Conservation (phyloP, 768 basidiomycete species). For the Russula virescens region DNA sequence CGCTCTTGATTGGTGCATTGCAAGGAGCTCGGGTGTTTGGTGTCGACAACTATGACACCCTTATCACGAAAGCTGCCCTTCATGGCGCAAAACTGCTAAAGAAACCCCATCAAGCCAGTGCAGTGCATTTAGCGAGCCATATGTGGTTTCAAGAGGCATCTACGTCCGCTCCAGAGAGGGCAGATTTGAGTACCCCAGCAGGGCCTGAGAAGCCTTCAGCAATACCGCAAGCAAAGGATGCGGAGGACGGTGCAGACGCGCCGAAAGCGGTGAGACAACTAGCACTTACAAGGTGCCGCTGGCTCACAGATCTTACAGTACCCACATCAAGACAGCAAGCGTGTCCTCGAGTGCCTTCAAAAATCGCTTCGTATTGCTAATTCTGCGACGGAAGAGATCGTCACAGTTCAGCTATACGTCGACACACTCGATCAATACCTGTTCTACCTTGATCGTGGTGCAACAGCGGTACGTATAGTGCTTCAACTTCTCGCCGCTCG, state of each 20-base stretch:
- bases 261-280: constrained; percentile 29
- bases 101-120: constrained; percentile 96
- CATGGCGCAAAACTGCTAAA: constrained; percentile 95
- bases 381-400: constrained; percentile 93
- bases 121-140: constrained; percentile 92
- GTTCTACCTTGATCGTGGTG: constrained; percentile 92
- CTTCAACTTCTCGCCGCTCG: background rate
- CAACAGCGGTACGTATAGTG: constrained; percentile 69
- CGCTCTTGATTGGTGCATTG: constrained; percentile 86
- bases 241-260: constrained; percentile 36
- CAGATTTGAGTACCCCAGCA: constrained; percentile 36
- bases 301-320: constrained; percentile 41
- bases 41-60: constrained; percentile 91
- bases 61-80: constrained; percentile 97
- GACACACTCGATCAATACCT: constrained; percentile 95
- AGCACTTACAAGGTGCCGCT: background rate
- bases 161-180: constrained; percentile 39
- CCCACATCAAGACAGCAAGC: constrained; percentile 91
- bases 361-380: constrained; percentile 95
- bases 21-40: constrained; percentile 89
- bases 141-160: constrained; percentile 90
- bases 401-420: constrained; percentile 92
- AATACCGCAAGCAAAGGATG: constrained; percentile 35
- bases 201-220: constrained; percentile 31
- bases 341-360: constrained; percentile 95